phyloP scores from a whole-genome alignment of 768 basidiomycete species.

The Termitomyces sp. region DNA sequence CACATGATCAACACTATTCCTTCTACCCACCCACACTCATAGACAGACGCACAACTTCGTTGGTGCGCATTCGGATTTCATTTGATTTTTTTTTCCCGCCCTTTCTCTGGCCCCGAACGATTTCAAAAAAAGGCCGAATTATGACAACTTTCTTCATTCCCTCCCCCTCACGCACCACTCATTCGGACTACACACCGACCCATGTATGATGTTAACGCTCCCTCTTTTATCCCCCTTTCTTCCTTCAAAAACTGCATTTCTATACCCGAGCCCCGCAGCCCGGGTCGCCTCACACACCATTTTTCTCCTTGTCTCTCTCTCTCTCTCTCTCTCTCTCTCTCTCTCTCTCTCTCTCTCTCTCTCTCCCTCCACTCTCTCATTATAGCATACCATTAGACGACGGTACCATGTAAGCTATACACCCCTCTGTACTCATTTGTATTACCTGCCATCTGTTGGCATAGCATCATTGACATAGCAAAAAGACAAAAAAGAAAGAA shows the following conservation, averaged over 20 bases:
- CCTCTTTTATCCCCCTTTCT: not conserved
- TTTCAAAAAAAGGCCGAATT: slow-evolving; percentile 6
- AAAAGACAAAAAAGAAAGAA: not conserved
- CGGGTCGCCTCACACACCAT: not conserved
- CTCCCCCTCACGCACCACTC: not conserved
- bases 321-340: not conserved
- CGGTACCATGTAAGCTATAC: slow-evolving; percentile 15
- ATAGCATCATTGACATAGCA: slow-evolving; percentile 6
- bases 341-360: not conserved
- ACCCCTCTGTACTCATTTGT: slow-evolving; percentile 16
- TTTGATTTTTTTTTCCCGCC: not conserved
- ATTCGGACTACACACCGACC: slow-evolving; percentile 6
- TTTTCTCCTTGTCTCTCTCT: not conserved
- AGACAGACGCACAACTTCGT: slow-evolving; percentile 8
- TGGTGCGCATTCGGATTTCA: not conserved
- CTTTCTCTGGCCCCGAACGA: not conserved
- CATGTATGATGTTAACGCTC: slow-evolving; percentile 8
- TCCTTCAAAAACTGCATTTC: not conserved
- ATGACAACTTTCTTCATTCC: slow-evolving; percentile 5
- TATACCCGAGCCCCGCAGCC: slow-evolving; percentile 2
- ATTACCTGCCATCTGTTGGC: slow-evolving; percentile 2
- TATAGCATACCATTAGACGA: slow-evolving; percentile 18
- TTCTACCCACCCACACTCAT: slow-evolving; percentile 5
- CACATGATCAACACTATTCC: slow-evolving; percentile 20
- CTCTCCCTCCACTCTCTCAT: too few species aligned